Percentiles rank a stretch among this genome's conserved stretches.
Evolutionary conservation across 306 rosid genomes (phyloP).

Genomic region (Quercus variabilis): DNA sequence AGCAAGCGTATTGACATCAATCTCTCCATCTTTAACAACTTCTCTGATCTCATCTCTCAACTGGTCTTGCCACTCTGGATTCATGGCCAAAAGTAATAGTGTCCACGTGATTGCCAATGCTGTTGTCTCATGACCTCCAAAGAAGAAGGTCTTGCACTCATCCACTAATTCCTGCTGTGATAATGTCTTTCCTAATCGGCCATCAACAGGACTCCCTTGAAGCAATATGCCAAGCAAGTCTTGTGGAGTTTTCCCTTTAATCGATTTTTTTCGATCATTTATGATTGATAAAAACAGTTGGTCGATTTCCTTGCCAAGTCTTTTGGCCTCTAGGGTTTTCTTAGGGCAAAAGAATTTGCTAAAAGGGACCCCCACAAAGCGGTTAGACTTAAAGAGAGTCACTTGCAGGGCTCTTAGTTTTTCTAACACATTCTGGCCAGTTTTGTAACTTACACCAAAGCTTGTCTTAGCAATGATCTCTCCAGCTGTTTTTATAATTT

Average conservation of each 20-base stretch:
- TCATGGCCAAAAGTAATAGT: constrained; percentile 61
- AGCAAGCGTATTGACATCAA: constrained; percentile 49
- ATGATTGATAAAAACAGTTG: constrained; percentile 36
- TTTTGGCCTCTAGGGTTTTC: constrained; percentile 51
- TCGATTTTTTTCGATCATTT: constrained; percentile 25
- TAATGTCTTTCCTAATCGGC: constrained; percentile 22
- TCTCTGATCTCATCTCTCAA: constrained; percentile 69
- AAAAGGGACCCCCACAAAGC: constrained; percentile 79
- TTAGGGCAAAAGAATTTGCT: constrained; percentile 38
- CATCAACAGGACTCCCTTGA: constrained; percentile 37
- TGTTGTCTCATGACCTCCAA: constrained; percentile 91
- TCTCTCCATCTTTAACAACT: constrained; percentile 46
- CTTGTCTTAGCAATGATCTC: constrained; percentile 81
- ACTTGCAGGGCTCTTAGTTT: constrained; percentile 58
- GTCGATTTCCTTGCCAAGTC: constrained; percentile 69
- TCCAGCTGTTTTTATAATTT: constrained; percentile 55
- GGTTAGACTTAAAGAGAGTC: constrained; percentile 57
- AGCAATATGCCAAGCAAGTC: constrained; percentile 61
- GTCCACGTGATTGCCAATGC: constrained; percentile 91
- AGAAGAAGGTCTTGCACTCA: constrained; percentile 88
- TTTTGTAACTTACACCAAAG: constrained; percentile 54
- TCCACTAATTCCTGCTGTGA: constrained; percentile 56
- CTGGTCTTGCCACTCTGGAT: constrained; percentile 69
- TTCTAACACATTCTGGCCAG: constrained; percentile 41
- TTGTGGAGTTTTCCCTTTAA: constrained; percentile 7